Evolutionary conservation across 352 stramenopile species (phyloP).

Genomic region (Phytophthora quininea): DNA sequence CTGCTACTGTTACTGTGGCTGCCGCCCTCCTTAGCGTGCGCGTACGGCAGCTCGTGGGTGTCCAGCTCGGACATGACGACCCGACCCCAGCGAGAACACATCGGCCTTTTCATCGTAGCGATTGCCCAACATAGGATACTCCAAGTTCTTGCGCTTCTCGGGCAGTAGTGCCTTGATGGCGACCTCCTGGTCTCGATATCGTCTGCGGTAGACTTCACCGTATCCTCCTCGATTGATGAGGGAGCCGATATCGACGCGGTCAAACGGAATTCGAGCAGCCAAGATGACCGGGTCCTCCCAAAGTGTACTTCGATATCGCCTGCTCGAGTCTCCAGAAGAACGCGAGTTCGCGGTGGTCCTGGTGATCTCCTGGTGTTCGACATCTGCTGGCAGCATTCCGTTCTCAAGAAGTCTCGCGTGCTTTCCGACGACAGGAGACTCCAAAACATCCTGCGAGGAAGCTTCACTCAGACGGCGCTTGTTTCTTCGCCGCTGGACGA

Average conservation of each 20-base stretch:
- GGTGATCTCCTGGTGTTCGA: slow-evolving; percentile 26
- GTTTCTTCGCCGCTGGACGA: slow-evolving; percentile 21
- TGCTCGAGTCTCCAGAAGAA: slow-evolving; percentile 16
- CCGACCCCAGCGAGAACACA: slow-evolving; percentile 42
- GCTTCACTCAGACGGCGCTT: slow-evolving; percentile 13
- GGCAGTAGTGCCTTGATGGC: slow-evolving; percentile 49
- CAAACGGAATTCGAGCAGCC: slow-evolving; percentile 43
- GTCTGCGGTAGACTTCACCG: slow-evolving; percentile 43
- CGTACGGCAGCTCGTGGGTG: slow-evolving; percentile 32
- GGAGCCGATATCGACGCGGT: slow-evolving; percentile 34
- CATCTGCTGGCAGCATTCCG: slow-evolving; percentile 12
- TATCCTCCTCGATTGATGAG: slow-evolving; percentile 39
- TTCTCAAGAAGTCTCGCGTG: slow-evolving; percentile 10
- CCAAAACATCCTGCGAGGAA: slow-evolving; percentile 19
- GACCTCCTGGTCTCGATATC: slow-evolving; percentile 41
- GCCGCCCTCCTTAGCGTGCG: slow-evolving; percentile 13
- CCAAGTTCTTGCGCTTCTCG: slow-evolving; percentile 46
- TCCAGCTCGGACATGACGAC: slow-evolving; percentile 34
- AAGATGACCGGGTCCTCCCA: slow-evolving; percentile 51
- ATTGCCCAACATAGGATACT: slow-evolving; percentile 14
- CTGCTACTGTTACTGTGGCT: slow-evolving; percentile 2
- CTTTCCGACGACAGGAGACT: slow-evolving; percentile 23
- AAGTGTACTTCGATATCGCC: slow-evolving; percentile 13
- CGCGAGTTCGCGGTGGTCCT: slow-evolving; percentile 18
- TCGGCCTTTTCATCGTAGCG: slow-evolving; percentile 36